Evolutionary conservation across 805 yeast genomes (phyloP), one percentile per base, ranked within the genome.

Genomic region (Starmerella bacillaris): DNA sequence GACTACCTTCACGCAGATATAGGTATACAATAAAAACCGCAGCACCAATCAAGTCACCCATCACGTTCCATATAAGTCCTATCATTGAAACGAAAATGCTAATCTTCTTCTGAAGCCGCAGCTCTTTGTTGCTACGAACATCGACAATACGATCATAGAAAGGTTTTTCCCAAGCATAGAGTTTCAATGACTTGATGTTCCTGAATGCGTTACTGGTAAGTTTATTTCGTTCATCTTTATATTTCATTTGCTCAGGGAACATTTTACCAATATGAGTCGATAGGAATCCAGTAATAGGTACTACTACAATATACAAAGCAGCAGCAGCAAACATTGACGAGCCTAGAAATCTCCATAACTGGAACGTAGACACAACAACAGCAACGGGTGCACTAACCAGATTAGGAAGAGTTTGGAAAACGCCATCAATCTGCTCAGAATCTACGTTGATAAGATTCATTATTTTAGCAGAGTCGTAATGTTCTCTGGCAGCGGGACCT

Each of bases 161-260:
- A 2, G 96, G 93, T 22, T 54, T 59, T 58, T 89, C 99, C 99
- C 99, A 89, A 2, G 92, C 92, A 50, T 92, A 92, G 30, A 92
- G 65, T 55, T 89, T 89, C 51, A 89, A 64, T 4, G 94, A 80
- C 57, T 83, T 84, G 53, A 84, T 80, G 51, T 80, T 82, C 54
- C 79, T 77, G 54, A 84, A 64, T 36, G 83, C 82, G 55, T 84
- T 94, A 40, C 79, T 72, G 37, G 80, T 75, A 27, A 82, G 63
- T 46, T 92, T 72, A 15, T 93, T 78, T 61, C 99, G 73, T 53
- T 75, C 78, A 58, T 89, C 99, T 53, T 86, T 84, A 50, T 68
- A 67, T 38, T 64, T 65, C 96, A 84, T 83, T 54, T 80, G 92
- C 6, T 63, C 54, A 49, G 76, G 78, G 54, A 80, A 89, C 41